Base-by-base conservation (phyloP, 192 early-diverging fungal species). In the Diversispora epigaea region DNA sequence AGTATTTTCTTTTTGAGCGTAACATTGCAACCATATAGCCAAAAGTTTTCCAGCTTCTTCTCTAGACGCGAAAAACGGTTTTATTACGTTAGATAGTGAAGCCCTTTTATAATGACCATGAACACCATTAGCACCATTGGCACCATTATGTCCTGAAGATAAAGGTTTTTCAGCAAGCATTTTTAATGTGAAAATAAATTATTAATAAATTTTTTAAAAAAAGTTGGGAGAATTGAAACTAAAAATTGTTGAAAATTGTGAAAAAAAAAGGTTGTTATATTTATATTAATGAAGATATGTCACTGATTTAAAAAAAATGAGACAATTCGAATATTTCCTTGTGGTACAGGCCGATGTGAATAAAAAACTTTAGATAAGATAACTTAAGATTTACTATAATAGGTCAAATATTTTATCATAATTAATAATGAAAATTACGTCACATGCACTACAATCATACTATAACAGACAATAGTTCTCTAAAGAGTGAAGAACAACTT, bases 1-100 rank as follows among this genome's bases (percentile, higher is more conserved):
- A 21, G 71, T 62, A 32, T 73, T 58, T 6, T 19, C 6, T 1
- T 49, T 22, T 21, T 41, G 19, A 25, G 41, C 44, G 21, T 73
- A 49, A 73, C 49, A 50, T 25, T 25, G 62, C 44, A 73, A 39
- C 17, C 49, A 19, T 9, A 6, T 61, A 3, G 71, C 71, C 19
- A 73, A 25, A 6, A 62, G 15, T 47, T 60, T 43, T 40, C 71
- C 71, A 39, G 46, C 58, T 17, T 73, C 71, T 8, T 25, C 17
- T 52, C 55, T 15, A 4, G 71, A 73, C 41, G 46, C n/a, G 11
- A 73, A 73, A n/a, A n/a, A 32, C 9, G 56, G 11, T 8, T 46
- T 17, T 12, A 12, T 3, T 3, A 69, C 50, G 44, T 21, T 15
- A 39, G 44, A 12, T 40, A 11, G 4, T 4, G 12, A 12, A 25